Percentiles rank a stretch among this genome's conserved stretches.
These are phyloP conservation scores for Fusarium sp. DNA, from an alignment of 2,329 filamentous ascomycete species.

Conservation along the genomic window DNA sequence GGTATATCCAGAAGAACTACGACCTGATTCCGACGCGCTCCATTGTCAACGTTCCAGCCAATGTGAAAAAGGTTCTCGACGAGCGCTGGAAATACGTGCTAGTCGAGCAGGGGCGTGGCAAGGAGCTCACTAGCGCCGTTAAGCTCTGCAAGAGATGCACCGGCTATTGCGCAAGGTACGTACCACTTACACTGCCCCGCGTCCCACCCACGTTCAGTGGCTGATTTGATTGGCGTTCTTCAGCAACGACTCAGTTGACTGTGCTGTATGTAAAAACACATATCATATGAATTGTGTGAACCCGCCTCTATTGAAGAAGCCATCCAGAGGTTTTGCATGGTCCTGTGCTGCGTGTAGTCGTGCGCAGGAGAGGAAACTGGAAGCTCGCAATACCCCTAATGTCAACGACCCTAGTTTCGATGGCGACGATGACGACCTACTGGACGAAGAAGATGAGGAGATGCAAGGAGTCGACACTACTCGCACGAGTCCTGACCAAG, in stretches of 20 bases:
- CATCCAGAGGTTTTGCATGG: conserved; percentile 97
- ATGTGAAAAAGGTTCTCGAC: conserved; percentile 95
- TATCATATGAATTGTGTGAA: conserved; percentile 99
- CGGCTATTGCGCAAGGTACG: conserved; percentile 90
- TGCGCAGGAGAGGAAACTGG: conserved; percentile 92
- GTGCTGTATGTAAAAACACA: conserved; percentile 92
- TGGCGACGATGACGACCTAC: conserved; percentile 73
- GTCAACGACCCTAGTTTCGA: conserved; percentile 78
- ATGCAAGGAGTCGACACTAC: conserved; percentile 69
- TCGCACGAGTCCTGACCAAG: conserved; percentile 74
- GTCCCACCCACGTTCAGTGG: conserved; percentile 39
- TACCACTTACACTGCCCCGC: conserved; percentile 47
- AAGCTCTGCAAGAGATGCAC: conserved; percentile 96
- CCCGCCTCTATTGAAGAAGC: conserved; percentile 93
- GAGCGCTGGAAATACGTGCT: conserved; percentile 97
- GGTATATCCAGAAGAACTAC: conserved; percentile 98
- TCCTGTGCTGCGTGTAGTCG: conserved; percentile 96
- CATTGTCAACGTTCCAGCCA: conserved; percentile 96
- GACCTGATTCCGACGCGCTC: conserved; percentile 92
- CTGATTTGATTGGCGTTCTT: conserved; percentile 43
- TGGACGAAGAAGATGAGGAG: conserved; percentile 81
- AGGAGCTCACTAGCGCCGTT: conserved; percentile 95
- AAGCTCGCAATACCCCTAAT: conserved; percentile 88
- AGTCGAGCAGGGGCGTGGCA: conserved; percentile 92
- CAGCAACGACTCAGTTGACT: conserved; percentile 95